These are phyloP conservation scores for Rhodocollybia butyracea DNA, from an alignment of 768 basidiomycete species.

Conservation along the genomic window DNA sequence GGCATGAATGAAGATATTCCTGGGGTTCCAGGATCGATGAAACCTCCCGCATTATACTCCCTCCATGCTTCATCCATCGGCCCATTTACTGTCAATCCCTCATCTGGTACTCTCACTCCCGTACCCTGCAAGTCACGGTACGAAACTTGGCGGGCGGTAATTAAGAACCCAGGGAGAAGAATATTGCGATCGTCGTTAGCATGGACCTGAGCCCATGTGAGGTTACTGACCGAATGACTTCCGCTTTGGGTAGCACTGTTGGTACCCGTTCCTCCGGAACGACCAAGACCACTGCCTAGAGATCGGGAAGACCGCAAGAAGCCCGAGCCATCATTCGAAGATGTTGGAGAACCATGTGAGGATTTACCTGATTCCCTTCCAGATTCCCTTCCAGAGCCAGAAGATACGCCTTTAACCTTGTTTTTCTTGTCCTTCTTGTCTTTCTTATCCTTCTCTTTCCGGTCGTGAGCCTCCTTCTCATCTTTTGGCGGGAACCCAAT, in stretches of 20 bases:
- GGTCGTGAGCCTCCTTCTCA: background rate
- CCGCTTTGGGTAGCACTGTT: slow-evolving; percentile 18
- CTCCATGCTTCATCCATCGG: slow-evolving; percentile 51
- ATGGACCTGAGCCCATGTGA: slow-evolving; percentile 12
- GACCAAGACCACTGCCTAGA: background rate
- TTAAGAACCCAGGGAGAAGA: slow-evolving; percentile 62
- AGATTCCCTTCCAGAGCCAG: background rate
- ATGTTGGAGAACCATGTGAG: slow-evolving; percentile 10
- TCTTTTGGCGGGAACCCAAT: background rate
- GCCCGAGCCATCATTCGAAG: slow-evolving; percentile 8
- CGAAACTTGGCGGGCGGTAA: slow-evolving; percentile 70
- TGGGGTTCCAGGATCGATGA: slow-evolving; percentile 13
- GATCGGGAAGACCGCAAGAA: slow-evolving; percentile 3
- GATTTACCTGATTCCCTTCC: slow-evolving; percentile 1
- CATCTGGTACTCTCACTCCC: slow-evolving; percentile 70
- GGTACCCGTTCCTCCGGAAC: background rate
- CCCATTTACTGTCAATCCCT: slow-evolving; percentile 66
- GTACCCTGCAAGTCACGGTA: slow-evolving; percentile 71
- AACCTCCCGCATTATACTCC: slow-evolving; percentile 22
- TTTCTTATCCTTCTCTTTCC: background rate
- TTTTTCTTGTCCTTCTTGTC: background rate
- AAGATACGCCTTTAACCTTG: background rate
- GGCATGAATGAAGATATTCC: slow-evolving; percentile 17
- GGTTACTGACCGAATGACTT: slow-evolving; percentile 22
- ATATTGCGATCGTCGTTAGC: slow-evolving; percentile 43